Base-by-base conservation (phyloP, 192 early-diverging fungal species). In the Dispira parvispora region DNA sequence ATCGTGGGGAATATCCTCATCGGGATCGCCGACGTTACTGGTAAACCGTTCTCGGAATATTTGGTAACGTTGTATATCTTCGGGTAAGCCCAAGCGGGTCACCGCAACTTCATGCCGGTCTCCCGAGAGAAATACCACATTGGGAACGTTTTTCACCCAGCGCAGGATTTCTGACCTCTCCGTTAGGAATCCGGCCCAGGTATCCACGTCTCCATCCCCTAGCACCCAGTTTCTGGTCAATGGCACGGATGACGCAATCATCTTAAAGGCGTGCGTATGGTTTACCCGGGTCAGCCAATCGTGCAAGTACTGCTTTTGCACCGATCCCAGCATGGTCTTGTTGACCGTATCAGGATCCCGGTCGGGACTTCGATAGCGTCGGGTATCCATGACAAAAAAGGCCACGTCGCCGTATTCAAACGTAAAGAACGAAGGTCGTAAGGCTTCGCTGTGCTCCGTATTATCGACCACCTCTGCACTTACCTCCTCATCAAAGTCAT, bases 61-160 rank as follows among this genome's bases (percentile, higher is more conserved):
- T 23, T 23, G 55, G 55, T 57, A 57, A 4, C 4, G 8, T 8
- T 32, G 28, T 13, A 57, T 38, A 8, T 11, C 11, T 28, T 57
- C 55, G 20, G 55, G 55, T 28, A 57, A 10, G 11, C 55, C 55
- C 25, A 63, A 50, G 50, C 67, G 67, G 2, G 69, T 67, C 0
- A 73, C 73, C 2, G 73, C 73, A 68, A 74, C 74, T 47, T 74
- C 76, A 60, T 78, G 77, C 13, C 77, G 69, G 67, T 78, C 77
- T n/a, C 77, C 77, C 12, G 71, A 72, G 21, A 78, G 68, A 52
- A 69, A 70, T 32, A 72, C 67, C 50, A 73, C 60, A 23, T 75
- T 75, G 27, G 71, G 73, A 0, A 73, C 63, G 27, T 69, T 23
- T 43, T 65, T 57, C 0, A 72, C 75, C 46, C 73, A 25, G 2